Conservation (phyloP, 768 basidiomycete genomes). For the Leccinum fibrillosum region DNA sequence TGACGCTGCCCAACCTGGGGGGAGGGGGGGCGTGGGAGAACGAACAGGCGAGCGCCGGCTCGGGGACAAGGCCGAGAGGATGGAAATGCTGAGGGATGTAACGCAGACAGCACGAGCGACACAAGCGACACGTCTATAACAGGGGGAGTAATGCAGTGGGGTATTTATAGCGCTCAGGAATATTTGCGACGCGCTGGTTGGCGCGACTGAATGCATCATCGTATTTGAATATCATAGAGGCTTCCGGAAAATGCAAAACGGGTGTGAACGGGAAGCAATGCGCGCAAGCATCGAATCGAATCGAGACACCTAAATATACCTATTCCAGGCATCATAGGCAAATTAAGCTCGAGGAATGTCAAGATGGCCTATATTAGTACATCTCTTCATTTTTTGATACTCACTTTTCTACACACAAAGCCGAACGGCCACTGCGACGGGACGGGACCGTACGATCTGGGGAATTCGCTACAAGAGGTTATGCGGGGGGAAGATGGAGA, state of each 20-base stretch:
- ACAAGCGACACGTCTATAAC: background rate
- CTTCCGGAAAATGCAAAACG: background rate
- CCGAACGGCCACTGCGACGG: background rate
- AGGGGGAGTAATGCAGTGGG: background rate
- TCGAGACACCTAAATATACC: background rate
- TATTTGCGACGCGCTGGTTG: background rate
- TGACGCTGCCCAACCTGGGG: background rate
- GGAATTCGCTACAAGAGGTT: background rate
- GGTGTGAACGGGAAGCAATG: background rate
- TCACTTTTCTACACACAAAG: background rate
- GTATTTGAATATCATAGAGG: background rate
- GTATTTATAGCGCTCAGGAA: background rate
- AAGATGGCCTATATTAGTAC: background rate
- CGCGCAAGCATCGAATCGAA: background rate
- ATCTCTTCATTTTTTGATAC: no score
- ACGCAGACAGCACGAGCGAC: background rate
- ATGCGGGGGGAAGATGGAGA: no score
- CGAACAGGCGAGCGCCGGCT: background rate
- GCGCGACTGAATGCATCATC: background rate
- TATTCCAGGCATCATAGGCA: background rate
- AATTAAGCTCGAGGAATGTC: no score
- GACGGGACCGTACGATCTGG: no score
- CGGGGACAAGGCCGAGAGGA: background rate
- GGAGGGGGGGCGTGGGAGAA: background rate
- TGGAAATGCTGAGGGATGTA: background rate